Conservation (phyloP, 129 eudicot genomes). For the Solidago caesia region DNA sequence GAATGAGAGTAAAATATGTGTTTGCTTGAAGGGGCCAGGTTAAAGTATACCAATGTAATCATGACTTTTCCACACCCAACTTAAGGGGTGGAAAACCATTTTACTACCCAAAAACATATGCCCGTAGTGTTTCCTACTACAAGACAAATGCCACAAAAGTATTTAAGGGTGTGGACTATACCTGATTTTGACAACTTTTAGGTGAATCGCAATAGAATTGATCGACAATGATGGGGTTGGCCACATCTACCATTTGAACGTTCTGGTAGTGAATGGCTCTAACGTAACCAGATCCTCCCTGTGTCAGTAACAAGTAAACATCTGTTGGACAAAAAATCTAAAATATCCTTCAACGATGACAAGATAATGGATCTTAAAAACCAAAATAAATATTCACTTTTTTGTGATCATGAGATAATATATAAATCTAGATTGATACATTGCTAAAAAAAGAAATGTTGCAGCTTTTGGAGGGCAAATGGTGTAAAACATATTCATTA, state of each 20-base stretch:
- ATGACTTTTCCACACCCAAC: too few species aligned
- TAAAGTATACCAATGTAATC: too few species aligned
- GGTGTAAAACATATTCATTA: constrained; percentile 1
- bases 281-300: constrained; percentile 98
- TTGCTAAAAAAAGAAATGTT: neutral
- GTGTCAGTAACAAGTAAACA: constrained; percentile 28
- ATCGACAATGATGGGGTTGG: constrained; percentile 88
- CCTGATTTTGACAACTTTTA: constrained; percentile 75
- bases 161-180: constrained; percentile 21
- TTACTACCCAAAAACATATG: too few species aligned
- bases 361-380: constrained; percentile 7
- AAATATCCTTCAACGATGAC: neutral
- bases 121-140: too few species aligned
- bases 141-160: neutral
- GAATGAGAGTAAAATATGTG: too few species aligned
- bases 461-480: neutral
- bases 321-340: neutral
- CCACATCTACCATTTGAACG: constrained; percentile 77
- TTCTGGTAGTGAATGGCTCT: constrained; percentile 61
- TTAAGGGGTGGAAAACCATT: too few species aligned
- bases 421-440: neutral
- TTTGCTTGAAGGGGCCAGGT: too few species aligned
- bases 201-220: constrained; percentile 99
- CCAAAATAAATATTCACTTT: neutral
- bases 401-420: neutral